These are phyloP conservation scores for Penicillium sclerotiorum DNA, from an alignment of 2,329 filamentous ascomycete species.

Conservation along the genomic window DNA sequence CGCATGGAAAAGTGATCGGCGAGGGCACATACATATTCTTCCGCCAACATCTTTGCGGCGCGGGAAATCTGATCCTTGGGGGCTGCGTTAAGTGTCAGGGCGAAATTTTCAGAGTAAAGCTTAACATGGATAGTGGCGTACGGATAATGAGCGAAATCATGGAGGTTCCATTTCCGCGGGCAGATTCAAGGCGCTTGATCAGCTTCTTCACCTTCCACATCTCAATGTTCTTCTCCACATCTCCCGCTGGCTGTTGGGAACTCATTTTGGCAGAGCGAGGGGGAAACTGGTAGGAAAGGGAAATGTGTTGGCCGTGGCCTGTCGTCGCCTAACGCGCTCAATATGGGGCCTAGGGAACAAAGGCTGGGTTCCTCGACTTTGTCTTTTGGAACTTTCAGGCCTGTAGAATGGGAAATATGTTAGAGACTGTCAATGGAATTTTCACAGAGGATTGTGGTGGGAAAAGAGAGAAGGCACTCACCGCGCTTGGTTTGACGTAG, in stretches of 20 bases:
- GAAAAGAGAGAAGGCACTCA: slow-evolving; percentile 2
- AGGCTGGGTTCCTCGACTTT: slow-evolving; percentile 18
- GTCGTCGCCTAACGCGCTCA: slow-evolving; percentile 25
- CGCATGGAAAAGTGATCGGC: no score
- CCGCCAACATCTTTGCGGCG: slow-evolving; percentile 98
- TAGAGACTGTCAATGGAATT: background rate
- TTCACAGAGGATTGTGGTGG: background rate
- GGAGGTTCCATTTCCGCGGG: slow-evolving; percentile 96
- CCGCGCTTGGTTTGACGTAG: slow-evolving; percentile 21
- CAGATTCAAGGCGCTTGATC: slow-evolving; percentile 96
- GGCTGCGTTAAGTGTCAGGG: slow-evolving; percentile 55
- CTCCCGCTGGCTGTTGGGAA: slow-evolving; percentile 70
- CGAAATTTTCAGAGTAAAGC: background rate
- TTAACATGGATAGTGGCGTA: slow-evolving; percentile 53
- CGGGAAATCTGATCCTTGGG: slow-evolving; percentile 98
- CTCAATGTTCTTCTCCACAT: slow-evolving; percentile 96
- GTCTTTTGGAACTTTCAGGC: background rate
- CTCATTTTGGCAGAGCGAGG: slow-evolving; percentile 69
- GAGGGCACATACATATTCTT: slow-evolving; percentile 81
- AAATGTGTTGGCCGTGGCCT: slow-evolving; percentile 19
- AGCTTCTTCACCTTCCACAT: slow-evolving; percentile 98
- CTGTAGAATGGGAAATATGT: slow-evolving; percentile 14
- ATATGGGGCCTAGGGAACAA: slow-evolving; percentile 23
- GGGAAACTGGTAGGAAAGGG: slow-evolving; percentile 15
- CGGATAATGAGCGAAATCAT: slow-evolving; percentile 99